Base-by-base conservation (phyloP, 495 filamentous ascomycete genomes). In the Astrocystis sublimbata region DNA sequence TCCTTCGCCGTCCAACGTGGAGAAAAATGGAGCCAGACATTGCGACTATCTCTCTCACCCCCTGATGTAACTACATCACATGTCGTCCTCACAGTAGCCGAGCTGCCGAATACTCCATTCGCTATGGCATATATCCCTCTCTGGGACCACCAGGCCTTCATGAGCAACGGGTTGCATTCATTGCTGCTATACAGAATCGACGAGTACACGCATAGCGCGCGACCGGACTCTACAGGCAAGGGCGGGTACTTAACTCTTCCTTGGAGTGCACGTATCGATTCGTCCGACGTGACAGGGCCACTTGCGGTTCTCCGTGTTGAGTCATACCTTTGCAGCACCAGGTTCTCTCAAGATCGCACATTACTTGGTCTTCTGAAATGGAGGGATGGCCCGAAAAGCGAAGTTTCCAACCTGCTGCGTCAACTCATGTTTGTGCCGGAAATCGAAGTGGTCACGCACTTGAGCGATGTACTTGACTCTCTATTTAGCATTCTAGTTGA, bases 361-460 rank as follows among this genome's bases (percentile, higher is more conserved):
- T 82, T 99, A 13, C 77, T 97, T 41, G 88, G 89, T 21, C 78
- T 99, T 23, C 69, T 97, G 17, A 90, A 88, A 60, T 98, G 96
- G 93, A 90, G 86, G 64, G 86, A 92, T 17, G 83, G 88, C 31
- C 78, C 87, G 2, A 79, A 85, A 40, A 84, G 84, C 40, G 86
- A 93, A 23, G 79, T 94, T 1, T 76, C 90, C 1, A 81, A 85
- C 19, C 80, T 96, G 6, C 75, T 99, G 33, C 88, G 90, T 71
- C 85, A 91, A 61, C 82, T 98, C 38, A 86, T 90, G 8, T 99
- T 98, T 68, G 94, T 99, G 9, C 88, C 94, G 0, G 94, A 99
- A 71, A 96, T 97, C 52, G 94, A 99, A 75, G 90, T 98, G 26
- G 94, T 98, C 60, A 99, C 97, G 75, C 83, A 96, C 52, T 78